Conservation (phyloP, 805 yeast genomes). For the Tetrapisispora taiwanensis region DNA sequence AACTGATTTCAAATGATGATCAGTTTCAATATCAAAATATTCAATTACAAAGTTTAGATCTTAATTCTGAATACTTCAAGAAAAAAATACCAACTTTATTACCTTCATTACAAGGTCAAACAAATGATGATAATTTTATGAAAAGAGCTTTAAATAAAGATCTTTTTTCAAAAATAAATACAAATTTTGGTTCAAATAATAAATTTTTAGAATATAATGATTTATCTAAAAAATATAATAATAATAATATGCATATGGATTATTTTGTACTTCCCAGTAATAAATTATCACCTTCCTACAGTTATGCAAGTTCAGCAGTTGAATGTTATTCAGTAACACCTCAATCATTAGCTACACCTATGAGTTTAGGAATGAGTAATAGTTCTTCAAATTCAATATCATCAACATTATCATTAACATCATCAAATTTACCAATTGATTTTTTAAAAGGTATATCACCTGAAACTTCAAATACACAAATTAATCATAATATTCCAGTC, state of each 20-base stretch:
- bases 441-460: not conserved
- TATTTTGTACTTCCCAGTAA: not conserved
- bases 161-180: not conserved
- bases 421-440: not conserved
- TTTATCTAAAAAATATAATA: not conserved
- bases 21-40: not conserved
- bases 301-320: not conserved
- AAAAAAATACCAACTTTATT: conserved; percentile 14
- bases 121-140: conserved; percentile 14
- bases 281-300: not conserved
- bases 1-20: not conserved
- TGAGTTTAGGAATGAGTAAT: not conserved
- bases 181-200: not conserved
- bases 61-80: not conserved
- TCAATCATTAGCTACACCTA: not conserved
- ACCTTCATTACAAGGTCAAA: conserved; percentile 11
- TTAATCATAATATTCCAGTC: not conserved
- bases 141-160: conserved; percentile 15
- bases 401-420: not conserved
- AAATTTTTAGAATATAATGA: not conserved
- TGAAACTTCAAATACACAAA: not conserved
- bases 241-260: not conserved
- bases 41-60: not conserved
- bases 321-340: not conserved
- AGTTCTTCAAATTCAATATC: not conserved